Percentiles rank a stretch among this genome's conserved stretches.
These are phyloP conservation scores for Colletotrichum euphorbiae DNA, from an alignment of 2,329 filamentous ascomycete species.

Conservation along the genomic window DNA sequence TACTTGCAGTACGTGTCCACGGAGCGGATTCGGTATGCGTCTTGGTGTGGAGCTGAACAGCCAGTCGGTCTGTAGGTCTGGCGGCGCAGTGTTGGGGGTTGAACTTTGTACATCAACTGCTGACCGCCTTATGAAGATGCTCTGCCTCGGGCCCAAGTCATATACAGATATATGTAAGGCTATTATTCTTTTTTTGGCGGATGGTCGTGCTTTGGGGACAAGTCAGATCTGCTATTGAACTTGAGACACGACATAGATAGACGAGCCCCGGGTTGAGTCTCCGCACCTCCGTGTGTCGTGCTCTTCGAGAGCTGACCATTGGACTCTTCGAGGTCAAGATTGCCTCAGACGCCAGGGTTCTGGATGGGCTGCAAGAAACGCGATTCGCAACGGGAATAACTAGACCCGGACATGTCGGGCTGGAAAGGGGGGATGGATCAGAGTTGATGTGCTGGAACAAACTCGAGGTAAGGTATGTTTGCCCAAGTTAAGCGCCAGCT, in stretches of 20 bases:
- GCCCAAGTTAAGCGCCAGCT: constrained; percentile 33
- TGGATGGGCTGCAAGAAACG: not conserved
- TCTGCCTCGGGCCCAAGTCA: constrained; percentile 5
- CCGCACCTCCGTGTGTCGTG: not conserved
- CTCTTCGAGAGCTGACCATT: not conserved
- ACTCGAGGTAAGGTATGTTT: constrained; percentile 17
- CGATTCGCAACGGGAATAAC: constrained; percentile 4
- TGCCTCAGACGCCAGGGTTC: not conserved
- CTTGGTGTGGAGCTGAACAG: constrained; percentile 23
- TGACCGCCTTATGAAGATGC: constrained; percentile 33
- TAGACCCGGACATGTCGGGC: not conserved
- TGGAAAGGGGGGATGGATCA: not conserved
- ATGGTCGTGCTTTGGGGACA: constrained; percentile 8
- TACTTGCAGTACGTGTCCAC: constrained; percentile 22
- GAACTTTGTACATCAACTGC: constrained; percentile 36
- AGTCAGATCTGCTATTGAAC: not conserved
- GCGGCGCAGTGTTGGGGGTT: constrained; percentile 23
- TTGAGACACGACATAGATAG: not conserved
- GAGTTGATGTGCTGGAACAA: not conserved
- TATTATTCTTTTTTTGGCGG: constrained; percentile 9
- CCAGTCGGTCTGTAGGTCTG: constrained; percentile 28
- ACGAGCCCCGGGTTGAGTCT: not conserved
- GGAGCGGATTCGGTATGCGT: constrained; percentile 25
- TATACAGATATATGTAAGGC: constrained; percentile 29
- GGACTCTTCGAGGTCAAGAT: not conserved